Evolutionary conservation across 345 rosid genomes (phyloP).

Genomic region (Eutrema heterophyllum): DNA sequence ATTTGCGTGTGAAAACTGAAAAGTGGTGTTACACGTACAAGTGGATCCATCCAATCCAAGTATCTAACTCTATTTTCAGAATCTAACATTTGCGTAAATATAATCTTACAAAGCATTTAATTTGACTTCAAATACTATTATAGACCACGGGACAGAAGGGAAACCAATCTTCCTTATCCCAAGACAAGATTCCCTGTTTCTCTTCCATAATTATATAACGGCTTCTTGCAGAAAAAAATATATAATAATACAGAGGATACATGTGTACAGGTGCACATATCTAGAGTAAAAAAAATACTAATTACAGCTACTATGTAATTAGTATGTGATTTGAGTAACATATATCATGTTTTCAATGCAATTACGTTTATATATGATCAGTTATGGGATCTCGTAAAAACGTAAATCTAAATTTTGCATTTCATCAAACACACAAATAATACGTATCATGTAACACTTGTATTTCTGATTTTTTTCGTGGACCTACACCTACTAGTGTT

Average conservation of each 20-base stretch:
- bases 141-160: slow-evolving; percentile 1
- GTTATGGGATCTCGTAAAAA: not conserved
- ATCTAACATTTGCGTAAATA: slow-evolving; percentile 13
- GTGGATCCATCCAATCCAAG: not conserved
- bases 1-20: not conserved
- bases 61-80: slow-evolving; percentile 8
- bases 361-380: no score
- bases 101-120: slow-evolving; percentile 10
- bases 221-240: not conserved
- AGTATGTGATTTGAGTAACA: not conserved
- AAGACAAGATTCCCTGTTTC: slow-evolving; percentile 25
- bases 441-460: not conserved
- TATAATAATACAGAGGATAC: not conserved
- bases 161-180: slow-evolving; percentile 25
- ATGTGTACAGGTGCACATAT: not conserved
- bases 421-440: not conserved
- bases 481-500: not conserved
- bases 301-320: not conserved
- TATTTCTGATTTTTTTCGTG: not conserved
- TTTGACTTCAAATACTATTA: not conserved
- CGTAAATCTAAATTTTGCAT: not conserved
- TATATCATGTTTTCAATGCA: not conserved
- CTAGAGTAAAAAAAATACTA: not conserved
- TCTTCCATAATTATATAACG: not conserved
- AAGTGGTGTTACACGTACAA: not conserved